phyloP scores from a whole-genome alignment of 352 stramenopile genomes.

The Phytophthora fragariaefolia region DNA sequence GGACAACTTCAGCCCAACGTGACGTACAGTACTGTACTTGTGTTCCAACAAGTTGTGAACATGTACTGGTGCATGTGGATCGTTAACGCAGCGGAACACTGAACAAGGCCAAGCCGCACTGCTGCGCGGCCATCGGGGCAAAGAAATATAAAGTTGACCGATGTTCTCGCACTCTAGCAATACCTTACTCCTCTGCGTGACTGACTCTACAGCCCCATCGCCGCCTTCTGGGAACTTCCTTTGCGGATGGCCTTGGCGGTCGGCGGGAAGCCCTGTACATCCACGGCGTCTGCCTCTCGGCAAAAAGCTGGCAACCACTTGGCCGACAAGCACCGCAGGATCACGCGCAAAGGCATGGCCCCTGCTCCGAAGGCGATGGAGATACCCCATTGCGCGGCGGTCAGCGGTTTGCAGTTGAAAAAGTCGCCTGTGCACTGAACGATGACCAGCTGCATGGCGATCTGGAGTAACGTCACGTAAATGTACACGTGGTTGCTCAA shows the following conservation, averaged over 20 bases:
- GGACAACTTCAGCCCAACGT: no score
- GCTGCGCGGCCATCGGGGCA: not conserved
- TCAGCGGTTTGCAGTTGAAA: slow-evolving; percentile 69
- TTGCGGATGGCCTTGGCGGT: slow-evolving; percentile 44
- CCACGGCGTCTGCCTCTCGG: slow-evolving; percentile 52
- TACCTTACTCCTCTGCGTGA: slow-evolving; percentile 17
- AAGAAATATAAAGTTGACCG: slow-evolving; percentile 31
- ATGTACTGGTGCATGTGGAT: no score
- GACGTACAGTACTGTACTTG: no score
- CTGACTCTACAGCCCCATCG: slow-evolving; percentile 32
- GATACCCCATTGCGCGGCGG: slow-evolving; percentile 53
- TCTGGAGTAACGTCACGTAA: slow-evolving; percentile 90
- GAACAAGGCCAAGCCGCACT: no score
- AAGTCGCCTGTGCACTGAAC: slow-evolving; percentile 92
- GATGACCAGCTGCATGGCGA: slow-evolving; percentile 94
- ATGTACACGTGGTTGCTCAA: slow-evolving; percentile 93
- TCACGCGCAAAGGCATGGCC: slow-evolving; percentile 57
- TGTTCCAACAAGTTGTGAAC: no score
- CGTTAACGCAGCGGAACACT: not conserved
- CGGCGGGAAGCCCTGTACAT: slow-evolving; percentile 39
- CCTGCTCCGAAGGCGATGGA: slow-evolving; percentile 57
- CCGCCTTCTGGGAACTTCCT: slow-evolving; percentile 36
- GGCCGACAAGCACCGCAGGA: slow-evolving; percentile 56
- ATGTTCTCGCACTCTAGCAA: slow-evolving; percentile 19
- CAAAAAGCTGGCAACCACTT: slow-evolving; percentile 75